Evolutionary conservation across 2,329 filamentous ascomycete genomes (phyloP).

Genomic region (Trichoderma koningii): DNA sequence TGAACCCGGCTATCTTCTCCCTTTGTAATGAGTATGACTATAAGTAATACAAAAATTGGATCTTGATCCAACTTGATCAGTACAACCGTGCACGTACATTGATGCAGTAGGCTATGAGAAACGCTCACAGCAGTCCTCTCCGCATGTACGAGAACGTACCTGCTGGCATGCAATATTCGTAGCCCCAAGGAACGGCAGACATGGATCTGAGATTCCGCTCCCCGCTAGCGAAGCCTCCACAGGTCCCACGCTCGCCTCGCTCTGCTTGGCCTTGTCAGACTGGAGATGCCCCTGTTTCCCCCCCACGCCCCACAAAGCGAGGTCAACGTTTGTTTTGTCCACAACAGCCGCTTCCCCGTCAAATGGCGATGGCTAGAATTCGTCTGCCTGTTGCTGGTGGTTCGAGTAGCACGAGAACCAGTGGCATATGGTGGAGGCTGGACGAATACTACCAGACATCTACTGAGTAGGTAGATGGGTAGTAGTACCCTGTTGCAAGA

Average conservation of each 20-base stretch:
- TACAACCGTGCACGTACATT: no score
- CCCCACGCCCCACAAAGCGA: conserved; percentile 23
- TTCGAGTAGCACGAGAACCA: no score
- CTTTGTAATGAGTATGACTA: no score
- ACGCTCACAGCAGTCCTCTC: no score
- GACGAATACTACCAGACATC: no score
- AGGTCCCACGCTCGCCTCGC: conserved; percentile 8
- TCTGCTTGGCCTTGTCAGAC: conserved; percentile 20
- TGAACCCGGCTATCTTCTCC: no score
- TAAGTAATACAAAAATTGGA: no score
- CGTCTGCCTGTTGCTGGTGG: conserved; percentile 2
- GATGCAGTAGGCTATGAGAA: no score
- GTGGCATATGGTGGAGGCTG: conserved; percentile 8
- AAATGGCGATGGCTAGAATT: neutral
- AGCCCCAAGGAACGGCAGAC: neutral
- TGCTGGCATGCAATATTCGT: neutral
- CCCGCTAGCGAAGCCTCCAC: conserved; percentile 19
- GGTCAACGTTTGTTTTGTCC: neutral
- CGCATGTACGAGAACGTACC: neutral
- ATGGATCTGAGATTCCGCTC: conserved; percentile 16
- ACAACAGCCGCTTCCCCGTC: neutral
- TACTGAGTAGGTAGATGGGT: neutral
- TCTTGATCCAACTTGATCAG: no score
- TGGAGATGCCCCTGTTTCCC: neutral
- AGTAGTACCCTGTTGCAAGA: no score